Conservation (phyloP, 768 basidiomycete species). For the Xerocomus brunneocitrinus region DNA sequence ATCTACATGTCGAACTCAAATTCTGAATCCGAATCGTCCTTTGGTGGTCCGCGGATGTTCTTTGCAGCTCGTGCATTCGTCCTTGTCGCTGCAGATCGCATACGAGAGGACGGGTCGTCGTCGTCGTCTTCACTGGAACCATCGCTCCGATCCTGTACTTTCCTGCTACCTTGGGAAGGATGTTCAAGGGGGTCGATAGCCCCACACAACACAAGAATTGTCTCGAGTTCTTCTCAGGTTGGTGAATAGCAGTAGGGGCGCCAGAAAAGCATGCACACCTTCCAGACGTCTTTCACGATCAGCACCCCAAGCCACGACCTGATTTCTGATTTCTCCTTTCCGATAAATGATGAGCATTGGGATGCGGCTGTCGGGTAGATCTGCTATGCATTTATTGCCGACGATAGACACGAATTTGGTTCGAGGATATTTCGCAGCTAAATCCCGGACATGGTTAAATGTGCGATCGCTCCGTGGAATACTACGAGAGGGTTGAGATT, state of each 20-base stretch:
- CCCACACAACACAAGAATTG: constrained; percentile 57
- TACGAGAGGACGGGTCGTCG: constrained; percentile 47
- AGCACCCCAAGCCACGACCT: constrained; percentile 80
- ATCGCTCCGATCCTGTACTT: constrained; percentile 35
- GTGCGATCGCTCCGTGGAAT: constrained; percentile 78
- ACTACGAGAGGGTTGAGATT: constrained; percentile 36
- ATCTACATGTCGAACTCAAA: constrained; percentile 71
- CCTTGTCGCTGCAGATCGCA: constrained; percentile 55
- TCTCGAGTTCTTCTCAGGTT: constrained; percentile 57
- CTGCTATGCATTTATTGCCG: constrained; percentile 92
- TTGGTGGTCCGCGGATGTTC: constrained; percentile 49
- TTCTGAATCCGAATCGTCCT: constrained; percentile 71
- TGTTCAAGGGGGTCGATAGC: constrained; percentile 58
- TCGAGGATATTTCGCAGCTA: constrained; percentile 81
- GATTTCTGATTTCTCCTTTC: constrained; percentile 84
- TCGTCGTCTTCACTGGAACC: constrained; percentile 45
- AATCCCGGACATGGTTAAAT: constrained; percentile 57
- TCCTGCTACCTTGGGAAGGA: constrained; percentile 25
- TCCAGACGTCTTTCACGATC: constrained; percentile 71
- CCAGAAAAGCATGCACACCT: constrained; percentile 45
- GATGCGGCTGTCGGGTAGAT: constrained; percentile 84
- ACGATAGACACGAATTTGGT: constrained; percentile 96
- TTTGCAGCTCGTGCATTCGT: constrained; percentile 48
- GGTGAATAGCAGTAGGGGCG: background rate
- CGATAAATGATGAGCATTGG: constrained; percentile 93